Conservation (phyloP, 2,329 filamentous ascomycete species). For the Aspergillus brunneoviolaceus region DNA sequence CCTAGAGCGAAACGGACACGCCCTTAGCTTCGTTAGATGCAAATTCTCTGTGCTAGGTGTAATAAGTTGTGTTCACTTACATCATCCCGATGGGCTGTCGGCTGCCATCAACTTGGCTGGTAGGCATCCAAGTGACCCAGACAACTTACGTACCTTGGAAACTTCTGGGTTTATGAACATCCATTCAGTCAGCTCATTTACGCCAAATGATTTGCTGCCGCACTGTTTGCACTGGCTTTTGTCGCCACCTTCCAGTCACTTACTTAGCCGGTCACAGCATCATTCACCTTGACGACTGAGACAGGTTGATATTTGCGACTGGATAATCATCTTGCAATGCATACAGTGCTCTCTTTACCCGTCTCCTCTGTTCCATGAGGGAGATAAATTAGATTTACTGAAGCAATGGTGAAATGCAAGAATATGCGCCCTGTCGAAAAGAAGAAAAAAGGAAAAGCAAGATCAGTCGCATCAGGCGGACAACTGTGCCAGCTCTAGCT, state of each 20-base stretch:
- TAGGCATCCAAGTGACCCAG: slow-evolving; percentile 5
- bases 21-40: too few relatives aligned
- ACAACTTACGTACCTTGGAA: slow-evolving; percentile 17
- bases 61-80: background rate
- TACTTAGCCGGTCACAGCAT: slow-evolving; percentile 11
- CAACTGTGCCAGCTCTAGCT: background rate
- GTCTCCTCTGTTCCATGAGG: background rate
- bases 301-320: background rate
- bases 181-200: slow-evolving; percentile 14
- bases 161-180: slow-evolving; percentile 11
- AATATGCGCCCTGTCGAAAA: background rate
- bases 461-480: background rate
- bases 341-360: background rate
- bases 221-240: slow-evolving; percentile 11
- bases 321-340: background rate
- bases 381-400: background rate
- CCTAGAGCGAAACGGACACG: background rate
- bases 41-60: background rate
- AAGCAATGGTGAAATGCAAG: background rate
- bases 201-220: slow-evolving; percentile 16
- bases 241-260: slow-evolving; percentile 18
- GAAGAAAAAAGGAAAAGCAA: background rate
- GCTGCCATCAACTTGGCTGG: background rate
- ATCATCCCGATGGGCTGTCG: slow-evolving; percentile 6
- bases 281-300: background rate